A percentile compares a stretch with the other conserved stretches of the same genome.
Evolutionary conservation across 2,329 filamentous ascomycete species (phyloP).

Genomic region (Claviceps monticola): DNA sequence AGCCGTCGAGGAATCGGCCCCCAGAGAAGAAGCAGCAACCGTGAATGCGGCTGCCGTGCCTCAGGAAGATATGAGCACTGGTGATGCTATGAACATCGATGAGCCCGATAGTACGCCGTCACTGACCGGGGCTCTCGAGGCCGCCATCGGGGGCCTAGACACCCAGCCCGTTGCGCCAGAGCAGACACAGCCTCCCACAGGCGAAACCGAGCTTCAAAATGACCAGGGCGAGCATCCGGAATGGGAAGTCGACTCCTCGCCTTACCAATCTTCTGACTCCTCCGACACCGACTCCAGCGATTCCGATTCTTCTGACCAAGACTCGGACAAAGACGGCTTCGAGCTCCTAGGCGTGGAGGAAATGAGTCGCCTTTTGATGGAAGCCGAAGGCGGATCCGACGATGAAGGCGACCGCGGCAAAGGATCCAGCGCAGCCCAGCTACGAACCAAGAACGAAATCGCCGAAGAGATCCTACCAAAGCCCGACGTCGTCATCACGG

Average conservation of each 20-base stretch:
- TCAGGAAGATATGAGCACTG: constrained; percentile 1
- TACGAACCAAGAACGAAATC: constrained; percentile 75
- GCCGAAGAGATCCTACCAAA: constrained; percentile 51
- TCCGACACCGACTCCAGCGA: constrained; percentile 30
- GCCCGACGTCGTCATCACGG: constrained; percentile 64
- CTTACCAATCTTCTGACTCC: constrained; percentile 50
- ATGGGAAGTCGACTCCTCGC: constrained; percentile 73
- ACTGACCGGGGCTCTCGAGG: constrained; percentile 29
- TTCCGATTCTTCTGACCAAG: constrained; percentile 43
- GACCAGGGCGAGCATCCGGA: constrained; percentile 45
- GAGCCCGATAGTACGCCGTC: constrained; percentile 22
- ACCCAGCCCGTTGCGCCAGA: constrained; percentile 5
- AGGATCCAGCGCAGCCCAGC: constrained; percentile 26
- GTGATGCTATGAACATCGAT: constrained; percentile 26
- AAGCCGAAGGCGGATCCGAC: constrained; percentile 64
- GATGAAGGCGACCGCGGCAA: constrained; percentile 49
- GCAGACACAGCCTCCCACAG: constrained; percentile 4
- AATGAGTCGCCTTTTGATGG: constrained; percentile 73
- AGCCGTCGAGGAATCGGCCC: neutral
- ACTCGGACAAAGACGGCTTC: constrained; percentile 48
- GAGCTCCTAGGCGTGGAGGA: constrained; percentile 69
- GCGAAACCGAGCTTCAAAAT: constrained; percentile 15
- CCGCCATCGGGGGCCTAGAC: constrained; percentile 26
- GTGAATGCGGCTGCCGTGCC: neutral
- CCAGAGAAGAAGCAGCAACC: neutral